Base-by-base conservation (phyloP, 1,139 yeast genomes). In the Yamadazyma pseudoaaseri region DNA sequence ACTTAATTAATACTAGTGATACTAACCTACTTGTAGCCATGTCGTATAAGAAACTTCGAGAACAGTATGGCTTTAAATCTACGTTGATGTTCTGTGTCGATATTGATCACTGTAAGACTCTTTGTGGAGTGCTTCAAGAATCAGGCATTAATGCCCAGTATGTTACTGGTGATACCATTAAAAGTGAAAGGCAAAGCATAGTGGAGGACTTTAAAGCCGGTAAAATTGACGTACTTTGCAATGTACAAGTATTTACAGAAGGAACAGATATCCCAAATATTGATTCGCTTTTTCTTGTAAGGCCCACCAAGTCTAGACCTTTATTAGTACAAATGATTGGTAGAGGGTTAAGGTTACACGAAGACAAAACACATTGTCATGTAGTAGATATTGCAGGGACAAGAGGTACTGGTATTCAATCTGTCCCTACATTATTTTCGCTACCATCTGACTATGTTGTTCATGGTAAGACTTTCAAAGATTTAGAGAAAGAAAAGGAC, bases 231-330 rank as follows among this genome's bases (percentile, higher is more conserved):
- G 95, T 92, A 0, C 59, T 90, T 18, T 75, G 94, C 57, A 92
- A 92, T 51, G 95, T 96, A 51, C 87, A 84, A 16, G 87, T 90
- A 3, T 83, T 90, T 47, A 90, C 96, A 0, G 98, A 92, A 56
- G 98, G 98, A 0, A 87, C 97, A 0, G 97, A 90, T 58, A 81
- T 90, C 15, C 97, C 97, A 2, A 81, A 82, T 43, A 84, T 90
- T 37, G 97, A 90, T 52, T 81, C 89, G 17, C 62, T 90, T 6
- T 65, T 90, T 30, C 60, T 90, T 21, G 85, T 87, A 4, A 63
- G 97, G 26, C 97, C 97, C 1, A 86, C 97, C 0, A 71, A 71
- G 39, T 87, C 97, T 1, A 62, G 79, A 21, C 76, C 85, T 0
- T 60, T 89, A 30, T 58, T 87, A 29, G 73, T 80, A 12, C 98